Conservation (phyloP, 106 monocot genomes). For the Dioscorea zingiberensis region DNA sequence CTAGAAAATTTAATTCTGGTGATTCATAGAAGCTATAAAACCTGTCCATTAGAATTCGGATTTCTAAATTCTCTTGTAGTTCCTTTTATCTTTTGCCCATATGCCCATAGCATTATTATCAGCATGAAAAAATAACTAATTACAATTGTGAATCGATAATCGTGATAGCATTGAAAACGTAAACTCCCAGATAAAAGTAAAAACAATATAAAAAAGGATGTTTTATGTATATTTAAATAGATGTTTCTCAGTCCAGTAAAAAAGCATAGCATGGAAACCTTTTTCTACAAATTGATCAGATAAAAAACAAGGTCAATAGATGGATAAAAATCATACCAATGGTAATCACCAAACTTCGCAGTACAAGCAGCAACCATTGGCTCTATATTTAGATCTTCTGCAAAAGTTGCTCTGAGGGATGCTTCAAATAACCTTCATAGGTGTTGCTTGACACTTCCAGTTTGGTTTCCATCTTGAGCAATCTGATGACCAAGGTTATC, state of each 20-base stretch:
- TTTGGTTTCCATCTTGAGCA: constrained; percentile 12
- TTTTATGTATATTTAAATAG: no score
- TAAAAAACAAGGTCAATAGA: background rate
- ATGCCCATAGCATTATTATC: constrained; percentile 96
- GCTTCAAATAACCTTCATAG: constrained; percentile 42
- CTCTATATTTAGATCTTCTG: constrained; percentile 42
- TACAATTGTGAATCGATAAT: background rate
- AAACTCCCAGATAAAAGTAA: background rate
- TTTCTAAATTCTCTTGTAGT: constrained; percentile 62
- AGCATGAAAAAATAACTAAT: constrained; percentile 18
- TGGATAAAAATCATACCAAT: constrained; percentile 50
- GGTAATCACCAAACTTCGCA: constrained; percentile 80
- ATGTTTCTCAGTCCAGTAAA: background rate
- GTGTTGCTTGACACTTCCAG: constrained; percentile 68
- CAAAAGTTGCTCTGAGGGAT: constrained; percentile 42
- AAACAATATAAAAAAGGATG: background rate
- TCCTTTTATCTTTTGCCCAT: constrained; percentile 78
- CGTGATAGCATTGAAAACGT: background rate
- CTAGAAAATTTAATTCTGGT: no score
- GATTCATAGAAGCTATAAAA: constrained; percentile 18
- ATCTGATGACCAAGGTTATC: constrained; percentile 4
- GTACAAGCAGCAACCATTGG: constrained; percentile 57
- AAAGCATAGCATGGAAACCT: background rate
- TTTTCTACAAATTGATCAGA: background rate
- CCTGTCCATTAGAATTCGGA: constrained; percentile 91